These are phyloP conservation scores for Bonia amplexicaulis DNA, from an alignment of 176 grass and related monocot species.

Conservation along the genomic window DNA sequence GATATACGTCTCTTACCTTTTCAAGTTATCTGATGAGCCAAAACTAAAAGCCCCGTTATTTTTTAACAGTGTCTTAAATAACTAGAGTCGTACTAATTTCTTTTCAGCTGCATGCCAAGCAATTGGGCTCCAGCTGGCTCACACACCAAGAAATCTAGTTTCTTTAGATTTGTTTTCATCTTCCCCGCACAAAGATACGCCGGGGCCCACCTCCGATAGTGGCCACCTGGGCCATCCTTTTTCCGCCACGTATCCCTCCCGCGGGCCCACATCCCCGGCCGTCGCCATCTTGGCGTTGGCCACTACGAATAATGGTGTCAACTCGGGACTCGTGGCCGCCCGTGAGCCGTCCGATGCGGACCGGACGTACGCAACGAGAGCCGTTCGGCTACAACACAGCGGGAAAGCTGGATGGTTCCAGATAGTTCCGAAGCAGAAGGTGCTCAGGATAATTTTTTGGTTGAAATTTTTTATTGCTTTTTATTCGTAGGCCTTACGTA, in stretches of 20 bases:
- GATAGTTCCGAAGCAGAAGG: conserved; percentile 17
- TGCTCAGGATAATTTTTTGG: too few species aligned
- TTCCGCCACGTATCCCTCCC: background rate
- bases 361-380: background rate
- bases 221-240: background rate
- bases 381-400: background rate
- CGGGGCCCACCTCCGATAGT: background rate
- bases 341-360: background rate
- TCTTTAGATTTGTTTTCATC: background rate
- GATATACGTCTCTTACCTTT: too few species aligned
- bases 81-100: too few species aligned
- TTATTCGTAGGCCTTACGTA: background rate
- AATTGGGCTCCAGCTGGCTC: background rate
- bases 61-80: too few species aligned
- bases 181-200: background rate
- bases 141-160: background rate
- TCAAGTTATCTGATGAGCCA: too few species aligned
- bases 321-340: background rate
- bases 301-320: background rate
- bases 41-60: too few species aligned
- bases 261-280: background rate
- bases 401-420: conserved; percentile 6
- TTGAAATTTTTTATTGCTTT: too few species aligned
- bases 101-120: background rate
- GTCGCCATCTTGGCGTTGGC: background rate